phyloP scores from a whole-genome alignment of 1,139 yeast species.

The Saccharomyces hybrid region DNA sequence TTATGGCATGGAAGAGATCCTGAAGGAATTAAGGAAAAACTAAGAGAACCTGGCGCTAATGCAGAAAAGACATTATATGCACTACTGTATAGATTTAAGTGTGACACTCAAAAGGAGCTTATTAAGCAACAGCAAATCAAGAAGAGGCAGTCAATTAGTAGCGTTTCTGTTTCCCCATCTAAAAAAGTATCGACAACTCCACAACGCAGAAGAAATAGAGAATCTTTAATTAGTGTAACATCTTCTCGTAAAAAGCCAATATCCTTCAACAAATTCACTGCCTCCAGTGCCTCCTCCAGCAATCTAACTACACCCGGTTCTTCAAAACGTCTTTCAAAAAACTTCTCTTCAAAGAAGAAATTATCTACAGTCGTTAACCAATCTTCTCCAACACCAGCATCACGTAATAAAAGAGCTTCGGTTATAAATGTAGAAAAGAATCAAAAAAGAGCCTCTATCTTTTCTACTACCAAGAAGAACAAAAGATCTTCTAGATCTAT shows the following conservation, averaged over 20 bases:
- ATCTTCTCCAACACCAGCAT: constrained; percentile 28
- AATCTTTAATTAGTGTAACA: constrained; percentile 47
- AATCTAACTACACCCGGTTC: constrained; percentile 18
- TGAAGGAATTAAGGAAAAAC: constrained; percentile 46
- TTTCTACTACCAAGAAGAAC: constrained; percentile 13
- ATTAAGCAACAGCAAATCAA: constrained; percentile 20
- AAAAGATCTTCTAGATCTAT: constrained; percentile 29
- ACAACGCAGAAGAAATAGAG: constrained; percentile 39
- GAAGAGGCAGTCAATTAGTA: constrained; percentile 22
- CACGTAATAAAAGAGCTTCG: constrained; percentile 25
- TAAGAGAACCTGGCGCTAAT: constrained; percentile 51
- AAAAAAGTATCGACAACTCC: constrained; percentile 23
- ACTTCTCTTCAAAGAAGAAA: constrained; percentile 13
- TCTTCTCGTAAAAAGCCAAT: constrained; percentile 51
- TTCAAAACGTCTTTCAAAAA: constrained; percentile 11
- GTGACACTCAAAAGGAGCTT: constrained; percentile 31
- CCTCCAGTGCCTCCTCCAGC: constrained; percentile 13
- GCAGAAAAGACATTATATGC: constrained; percentile 75
- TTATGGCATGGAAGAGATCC: constrained; percentile 67
- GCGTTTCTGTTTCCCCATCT: constrained; percentile 8
- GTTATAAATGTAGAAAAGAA: constrained; percentile 12
- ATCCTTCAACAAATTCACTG: constrained; percentile 40
- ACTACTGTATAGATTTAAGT: constrained; percentile 40
- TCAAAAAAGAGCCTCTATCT: constrained; percentile 33
- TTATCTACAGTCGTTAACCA: constrained; percentile 19